A percentile compares a stretch with the other conserved stretches of the same genome.
Conservation (phyloP, 768 basidiomycete genomes). For the Sporobolomyces pararoseus region DNA sequence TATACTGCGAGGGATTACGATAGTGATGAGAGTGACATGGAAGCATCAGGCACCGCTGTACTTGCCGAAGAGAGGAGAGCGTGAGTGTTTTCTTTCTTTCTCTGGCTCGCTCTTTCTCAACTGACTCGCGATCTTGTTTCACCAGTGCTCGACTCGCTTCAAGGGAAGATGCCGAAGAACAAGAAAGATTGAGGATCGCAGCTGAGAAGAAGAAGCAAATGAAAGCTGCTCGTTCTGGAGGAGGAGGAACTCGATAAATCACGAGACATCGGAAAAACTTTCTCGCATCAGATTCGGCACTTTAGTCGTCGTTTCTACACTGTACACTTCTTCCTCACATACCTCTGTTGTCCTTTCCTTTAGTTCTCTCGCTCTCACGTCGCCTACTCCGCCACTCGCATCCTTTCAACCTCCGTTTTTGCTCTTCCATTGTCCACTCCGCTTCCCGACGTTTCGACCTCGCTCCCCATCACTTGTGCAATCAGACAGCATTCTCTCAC, state of each 20-base stretch:
- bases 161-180: slow-evolving; percentile 35
- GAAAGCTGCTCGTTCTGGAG: slow-evolving; percentile 7
- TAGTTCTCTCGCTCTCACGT: too few species aligned
- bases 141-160: slow-evolving; percentile 31
- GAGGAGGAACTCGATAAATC: not conserved
- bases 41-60: slow-evolving; percentile 35
- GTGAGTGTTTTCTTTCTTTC: slow-evolving; percentile 16
- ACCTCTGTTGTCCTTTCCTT: too few species aligned
- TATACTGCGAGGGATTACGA: slow-evolving; percentile 19
- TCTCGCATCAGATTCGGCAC: too few species aligned
- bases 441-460: too few species aligned
- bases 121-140: not conserved
- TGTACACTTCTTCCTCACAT: too few species aligned
- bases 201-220: slow-evolving; percentile 28
- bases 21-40: slow-evolving; percentile 44
- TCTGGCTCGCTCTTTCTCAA: not conserved
- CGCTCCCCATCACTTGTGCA: too few species aligned
- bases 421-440: not conserved
- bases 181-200: slow-evolving; percentile 9
- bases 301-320: too few species aligned
- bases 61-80: slow-evolving; percentile 39
- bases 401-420: not conserved
- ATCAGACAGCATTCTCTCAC: too few species aligned
- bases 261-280: too few species aligned
- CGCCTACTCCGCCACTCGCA: too few species aligned